A percentile compares a stretch with the other conserved stretches of the same genome.
These are phyloP conservation scores for Viola odorata DNA, from an alignment of 345 rosid species.

Conservation along the genomic window DNA sequence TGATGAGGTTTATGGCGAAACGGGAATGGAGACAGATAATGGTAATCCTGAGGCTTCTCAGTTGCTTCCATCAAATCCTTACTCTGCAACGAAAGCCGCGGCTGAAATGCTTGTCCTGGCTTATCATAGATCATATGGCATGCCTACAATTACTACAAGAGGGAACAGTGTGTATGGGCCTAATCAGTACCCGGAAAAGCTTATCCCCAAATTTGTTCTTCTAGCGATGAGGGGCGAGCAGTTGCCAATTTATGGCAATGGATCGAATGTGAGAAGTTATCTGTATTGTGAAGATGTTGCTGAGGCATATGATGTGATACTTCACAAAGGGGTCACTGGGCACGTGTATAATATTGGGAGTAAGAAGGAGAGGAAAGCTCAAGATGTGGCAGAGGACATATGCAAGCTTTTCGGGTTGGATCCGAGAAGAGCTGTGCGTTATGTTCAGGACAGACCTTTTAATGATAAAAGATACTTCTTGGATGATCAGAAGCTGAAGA, in stretches of 20 bases:
- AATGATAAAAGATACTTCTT: slow-evolving; percentile 59
- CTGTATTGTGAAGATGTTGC: slow-evolving; percentile 56
- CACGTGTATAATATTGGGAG: slow-evolving; percentile 63
- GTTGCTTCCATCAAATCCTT: slow-evolving; percentile 59
- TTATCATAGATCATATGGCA: slow-evolving; percentile 52
- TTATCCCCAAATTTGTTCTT: slow-evolving; percentile 57
- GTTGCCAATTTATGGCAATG: slow-evolving; percentile 60
- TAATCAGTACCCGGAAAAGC: slow-evolving; percentile 57
- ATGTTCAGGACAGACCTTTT: slow-evolving; percentile 55
- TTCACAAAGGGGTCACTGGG: slow-evolving; percentile 55
- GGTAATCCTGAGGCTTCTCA: slow-evolving; percentile 67
- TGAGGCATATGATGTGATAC: slow-evolving; percentile 61
- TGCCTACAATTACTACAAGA: slow-evolving; percentile 52
- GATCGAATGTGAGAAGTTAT: slow-evolving; percentile 62
- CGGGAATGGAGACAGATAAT: slow-evolving; percentile 48
- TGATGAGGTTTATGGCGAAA: slow-evolving; percentile 66
- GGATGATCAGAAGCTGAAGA: slow-evolving; percentile 60
- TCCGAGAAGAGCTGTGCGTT: slow-evolving; percentile 31
- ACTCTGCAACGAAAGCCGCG: slow-evolving; percentile 64
- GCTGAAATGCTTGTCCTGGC: slow-evolving; percentile 75
- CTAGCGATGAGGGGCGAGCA: slow-evolving; percentile 51
- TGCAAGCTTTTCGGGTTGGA: slow-evolving; percentile 42
- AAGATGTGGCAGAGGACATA: slow-evolving; percentile 56
- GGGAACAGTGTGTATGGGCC: slow-evolving; percentile 70
- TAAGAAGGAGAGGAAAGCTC: slow-evolving; percentile 47